A percentile compares a stretch with the other conserved stretches of the same genome.
These are phyloP conservation scores for Aspergillus coremiiformis DNA, from an alignment of 495 filamentous ascomycete species.

Conservation along the genomic window DNA sequence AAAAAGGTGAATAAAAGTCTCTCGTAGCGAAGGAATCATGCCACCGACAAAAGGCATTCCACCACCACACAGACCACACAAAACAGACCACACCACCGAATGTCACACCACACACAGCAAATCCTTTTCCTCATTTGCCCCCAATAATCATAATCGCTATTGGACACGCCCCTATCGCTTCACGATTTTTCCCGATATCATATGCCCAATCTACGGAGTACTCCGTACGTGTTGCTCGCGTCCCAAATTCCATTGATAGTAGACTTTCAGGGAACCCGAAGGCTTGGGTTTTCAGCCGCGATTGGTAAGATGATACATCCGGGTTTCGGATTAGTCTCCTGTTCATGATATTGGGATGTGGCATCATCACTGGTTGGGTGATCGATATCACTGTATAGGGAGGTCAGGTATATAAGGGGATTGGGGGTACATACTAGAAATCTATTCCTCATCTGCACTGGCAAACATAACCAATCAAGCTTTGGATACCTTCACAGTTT, in stretches of 20 bases:
- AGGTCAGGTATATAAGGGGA: not conserved
- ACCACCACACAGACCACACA: not conserved
- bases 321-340: not conserved
- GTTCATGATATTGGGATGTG: not conserved
- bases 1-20: too few relatives aligned
- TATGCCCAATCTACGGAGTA: not conserved
- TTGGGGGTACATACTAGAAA: not conserved
- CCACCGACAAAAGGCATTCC: not conserved
- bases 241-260: not conserved
- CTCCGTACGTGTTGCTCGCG: too few relatives aligned
- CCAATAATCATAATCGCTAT: not conserved
- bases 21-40: not conserved
- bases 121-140: not conserved
- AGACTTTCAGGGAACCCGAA: not conserved
- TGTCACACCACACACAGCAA: not conserved
- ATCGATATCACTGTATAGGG: not conserved
- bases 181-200: not conserved
- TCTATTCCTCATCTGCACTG: not conserved
- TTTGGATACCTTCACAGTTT: not conserved
- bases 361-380: not conserved
- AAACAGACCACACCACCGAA: not conserved
- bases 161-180: not conserved
- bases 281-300: not conserved
- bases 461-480: not conserved
- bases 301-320: not conserved